Evolutionary conservation across 805 yeast species (phyloP), one percentile per base, ranked within the genome.

Genomic region (Saccharomycopsis fermentans): DNA sequence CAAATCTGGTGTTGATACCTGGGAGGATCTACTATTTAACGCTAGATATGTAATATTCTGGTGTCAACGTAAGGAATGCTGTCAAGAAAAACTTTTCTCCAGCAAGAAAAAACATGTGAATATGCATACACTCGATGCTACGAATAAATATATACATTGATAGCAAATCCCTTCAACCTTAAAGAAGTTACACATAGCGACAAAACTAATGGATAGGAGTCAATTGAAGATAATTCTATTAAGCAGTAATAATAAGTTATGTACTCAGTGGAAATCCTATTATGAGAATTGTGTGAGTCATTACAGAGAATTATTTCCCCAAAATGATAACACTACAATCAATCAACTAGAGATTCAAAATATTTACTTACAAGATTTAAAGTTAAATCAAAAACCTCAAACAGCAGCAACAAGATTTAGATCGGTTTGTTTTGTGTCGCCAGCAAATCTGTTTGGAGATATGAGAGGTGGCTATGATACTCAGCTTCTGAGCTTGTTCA

Each of bases 391-490:
- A 21, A 21, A 39, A 39, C 24, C 9, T n/a, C 3, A 43, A 21
- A 24, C 21, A 43, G 50, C 16, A 17, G 1, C 36, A 21, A n/a
- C 14, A 24, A 21, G 24, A 34, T 14, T 12, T 3, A 40, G 24
- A 21, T 19, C 35, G n/a, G 26, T 52, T 6, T 60, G 62, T 43
- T 54, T 60, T 52, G 62, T 60, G n/a, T 57, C 62, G 2, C 60
- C 62, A 8, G 60, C 58, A 12, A 60, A 60, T 53, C 58, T 60
- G 14, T 60, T 57, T 27, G 62, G 58, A 9, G 50, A 53, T 19
- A 60, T 60, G 62, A 53, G 51, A 50, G 62, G 60, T 9, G 62
- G 62, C 6, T 57, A 57, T 37, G 62, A 60, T 48, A 39, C 58
- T 2, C 48, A 54, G 21, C 50, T 59, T 59, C 35, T 26, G 51